Conservation (phyloP, 2,329 filamentous ascomycete genomes). For the Calycina herbarum region DNA sequence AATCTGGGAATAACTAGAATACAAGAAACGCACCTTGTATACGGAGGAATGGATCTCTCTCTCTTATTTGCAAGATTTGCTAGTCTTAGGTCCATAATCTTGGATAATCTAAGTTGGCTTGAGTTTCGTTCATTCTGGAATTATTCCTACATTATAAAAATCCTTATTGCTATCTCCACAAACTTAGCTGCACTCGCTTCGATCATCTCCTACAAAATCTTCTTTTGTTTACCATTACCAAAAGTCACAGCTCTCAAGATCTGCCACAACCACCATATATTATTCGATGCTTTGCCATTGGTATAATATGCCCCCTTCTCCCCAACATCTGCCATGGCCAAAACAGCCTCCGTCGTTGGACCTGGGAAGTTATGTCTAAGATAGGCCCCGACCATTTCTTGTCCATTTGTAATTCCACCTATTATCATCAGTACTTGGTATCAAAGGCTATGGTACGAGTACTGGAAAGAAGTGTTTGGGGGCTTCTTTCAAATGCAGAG, state of each 20-base stretch:
- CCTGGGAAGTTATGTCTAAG: conserved; percentile 46
- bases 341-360: conserved; percentile 44
- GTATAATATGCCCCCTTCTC: conserved; percentile 48
- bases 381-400: conserved; percentile 56
- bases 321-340: conserved; percentile 49
- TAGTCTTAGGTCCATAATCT: too few relatives aligned
- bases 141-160: too few relatives aligned
- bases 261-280: conserved; percentile 41
- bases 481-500: background rate
- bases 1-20: too few relatives aligned
- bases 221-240: conserved; percentile 25
- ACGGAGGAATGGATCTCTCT: too few relatives aligned
- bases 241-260: conserved; percentile 41
- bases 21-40: too few relatives aligned
- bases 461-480: too few relatives aligned
- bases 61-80: too few relatives aligned
- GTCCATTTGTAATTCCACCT: conserved; percentile 55
- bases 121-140: too few relatives aligned
- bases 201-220: background rate
- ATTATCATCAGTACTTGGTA: conserved; percentile 12
- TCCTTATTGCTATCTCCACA: background rate
- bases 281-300: conserved; percentile 39
- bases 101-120: too few relatives aligned
- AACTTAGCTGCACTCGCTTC: background rate
- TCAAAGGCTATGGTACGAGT: background rate